phyloP scores from a whole-genome alignment of 805 yeast genomes.

The Wickerhamomyces strasburgensis region DNA sequence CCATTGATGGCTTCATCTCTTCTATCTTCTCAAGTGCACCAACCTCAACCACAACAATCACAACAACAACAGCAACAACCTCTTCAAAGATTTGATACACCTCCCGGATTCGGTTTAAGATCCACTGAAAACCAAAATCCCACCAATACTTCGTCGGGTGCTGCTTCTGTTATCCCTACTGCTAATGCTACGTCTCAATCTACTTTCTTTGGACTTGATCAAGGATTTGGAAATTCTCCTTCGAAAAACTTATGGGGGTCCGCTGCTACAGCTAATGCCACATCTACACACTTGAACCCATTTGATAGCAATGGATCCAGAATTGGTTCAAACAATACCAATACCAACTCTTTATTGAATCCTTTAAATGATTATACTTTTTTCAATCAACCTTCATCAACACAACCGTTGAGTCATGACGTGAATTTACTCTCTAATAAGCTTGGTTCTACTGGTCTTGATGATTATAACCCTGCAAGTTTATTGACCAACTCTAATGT shows the following conservation, averaged over 20 bases:
- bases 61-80: not conserved
- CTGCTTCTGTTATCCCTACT: conserved; percentile 2
- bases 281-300: not conserved
- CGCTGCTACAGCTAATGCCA: not conserved
- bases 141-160: not conserved
- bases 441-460: not conserved
- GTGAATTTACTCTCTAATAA: not conserved
- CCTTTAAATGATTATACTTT: not conserved
- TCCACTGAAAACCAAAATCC: not conserved
- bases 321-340: not conserved
- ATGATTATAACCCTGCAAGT: not conserved
- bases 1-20: conserved; percentile 6
- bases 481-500: not conserved
- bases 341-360: not conserved
- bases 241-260: not conserved
- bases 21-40: conserved; percentile 6
- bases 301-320: not conserved
- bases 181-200: too few relatives aligned
- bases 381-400: too few relatives aligned
- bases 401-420: not conserved
- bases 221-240: not conserved
- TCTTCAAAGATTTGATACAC: not conserved
- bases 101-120: conserved; percentile 1
- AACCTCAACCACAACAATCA: not conserved
- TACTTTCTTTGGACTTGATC: too few relatives aligned